Percentiles rank a stretch among this genome's conserved stretches.
These are phyloP conservation scores for Ogataea neopini DNA, from an alignment of 805 yeast species.

Conservation along the genomic window DNA sequence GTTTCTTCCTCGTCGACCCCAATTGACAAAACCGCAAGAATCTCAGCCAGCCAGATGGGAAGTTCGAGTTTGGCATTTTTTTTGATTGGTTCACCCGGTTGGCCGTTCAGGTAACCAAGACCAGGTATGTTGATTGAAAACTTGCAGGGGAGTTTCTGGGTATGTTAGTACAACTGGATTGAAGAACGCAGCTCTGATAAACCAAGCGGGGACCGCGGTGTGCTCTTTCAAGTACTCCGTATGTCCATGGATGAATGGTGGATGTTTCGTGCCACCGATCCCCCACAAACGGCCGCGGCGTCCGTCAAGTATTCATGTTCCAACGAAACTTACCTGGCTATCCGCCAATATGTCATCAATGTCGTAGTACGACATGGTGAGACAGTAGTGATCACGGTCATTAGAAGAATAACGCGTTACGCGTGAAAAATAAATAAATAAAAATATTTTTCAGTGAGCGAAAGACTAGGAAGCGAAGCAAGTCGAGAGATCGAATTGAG, in stretches of 20 bases:
- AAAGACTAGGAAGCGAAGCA: too few relatives aligned
- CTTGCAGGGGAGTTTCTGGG: conserved; percentile 67
- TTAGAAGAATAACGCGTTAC: neutral
- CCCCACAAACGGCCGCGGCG: too few relatives aligned
- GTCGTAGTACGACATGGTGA: conserved; percentile 56
- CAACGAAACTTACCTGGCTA: conserved; percentile 42
- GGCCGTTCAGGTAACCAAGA: conserved; percentile 82
- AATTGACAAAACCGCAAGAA: conserved; percentile 57
- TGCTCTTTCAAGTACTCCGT: too few relatives aligned
- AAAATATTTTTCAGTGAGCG: too few relatives aligned
- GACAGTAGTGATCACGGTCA: too few relatives aligned
- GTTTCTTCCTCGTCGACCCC: conserved; percentile 23
- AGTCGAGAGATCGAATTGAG: too few relatives aligned
- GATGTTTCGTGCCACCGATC: too few relatives aligned
- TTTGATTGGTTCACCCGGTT: conserved; percentile 61
- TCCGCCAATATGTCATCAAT: conserved; percentile 76
- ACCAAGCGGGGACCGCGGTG: too few relatives aligned
- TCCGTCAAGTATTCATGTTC: too few relatives aligned
- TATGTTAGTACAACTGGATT: conserved; percentile 10
- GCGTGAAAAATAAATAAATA: neutral
- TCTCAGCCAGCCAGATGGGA: conserved; percentile 88
- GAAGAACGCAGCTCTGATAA: too few relatives aligned
- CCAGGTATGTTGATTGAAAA: conserved; percentile 82
- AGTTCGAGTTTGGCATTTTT: conserved; percentile 68
- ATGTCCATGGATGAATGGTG: too few relatives aligned